These are phyloP conservation scores for Lepidium africanum DNA, from an alignment of 345 rosid genomes.

Conservation along the genomic window DNA sequence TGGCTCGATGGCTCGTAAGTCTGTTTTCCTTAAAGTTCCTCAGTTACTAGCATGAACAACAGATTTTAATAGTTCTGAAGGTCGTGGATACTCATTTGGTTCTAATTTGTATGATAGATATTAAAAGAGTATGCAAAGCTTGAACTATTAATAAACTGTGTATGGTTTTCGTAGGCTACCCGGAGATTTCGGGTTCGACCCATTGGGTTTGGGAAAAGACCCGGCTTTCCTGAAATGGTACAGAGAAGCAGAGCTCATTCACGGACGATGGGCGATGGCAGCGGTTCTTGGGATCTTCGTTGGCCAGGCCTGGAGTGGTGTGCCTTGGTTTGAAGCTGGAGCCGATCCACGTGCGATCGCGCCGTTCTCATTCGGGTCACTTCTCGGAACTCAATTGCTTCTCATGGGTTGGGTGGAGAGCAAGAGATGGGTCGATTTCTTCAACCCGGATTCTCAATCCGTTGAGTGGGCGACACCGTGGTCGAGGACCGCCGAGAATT, in stretches of 20 bases:
- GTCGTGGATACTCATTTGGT: neutral
- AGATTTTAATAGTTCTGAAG: neutral
- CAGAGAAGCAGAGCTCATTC: slow-evolving; percentile 96
- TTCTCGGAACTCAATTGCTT: slow-evolving; percentile 80
- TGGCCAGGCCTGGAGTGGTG: slow-evolving; percentile 95
- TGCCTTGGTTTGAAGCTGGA: slow-evolving; percentile 97
- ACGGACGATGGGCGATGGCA: slow-evolving; percentile 95
- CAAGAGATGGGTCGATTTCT: slow-evolving; percentile 98
- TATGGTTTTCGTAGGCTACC: slow-evolving; percentile 57
- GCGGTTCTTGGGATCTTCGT: slow-evolving; percentile 88
- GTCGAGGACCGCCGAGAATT: slow-evolving; percentile 87
- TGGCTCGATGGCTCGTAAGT: slow-evolving; percentile 99
- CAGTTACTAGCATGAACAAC: neutral
- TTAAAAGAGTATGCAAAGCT: neutral
- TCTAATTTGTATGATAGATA: neutral
- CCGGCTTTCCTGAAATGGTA: slow-evolving; percentile 98
- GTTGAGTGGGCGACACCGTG: slow-evolving; percentile 99
- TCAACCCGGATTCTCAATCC: slow-evolving; percentile 88
- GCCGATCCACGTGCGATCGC: slow-evolving; percentile 87
- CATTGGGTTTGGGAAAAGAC: slow-evolving; percentile 92
- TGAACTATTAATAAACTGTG: neutral
- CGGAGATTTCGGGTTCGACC: slow-evolving; percentile 92
- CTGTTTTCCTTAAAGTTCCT: neutral
- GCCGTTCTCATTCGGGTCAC: slow-evolving; percentile 83
- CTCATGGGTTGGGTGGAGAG: slow-evolving; percentile 99